Percentiles rank a stretch among this genome's conserved stretches.
These are phyloP conservation scores for Polytrichum commune DNA, from an alignment of 225 moss, liverwort and hornwort genomes.

Conservation along the genomic window DNA sequence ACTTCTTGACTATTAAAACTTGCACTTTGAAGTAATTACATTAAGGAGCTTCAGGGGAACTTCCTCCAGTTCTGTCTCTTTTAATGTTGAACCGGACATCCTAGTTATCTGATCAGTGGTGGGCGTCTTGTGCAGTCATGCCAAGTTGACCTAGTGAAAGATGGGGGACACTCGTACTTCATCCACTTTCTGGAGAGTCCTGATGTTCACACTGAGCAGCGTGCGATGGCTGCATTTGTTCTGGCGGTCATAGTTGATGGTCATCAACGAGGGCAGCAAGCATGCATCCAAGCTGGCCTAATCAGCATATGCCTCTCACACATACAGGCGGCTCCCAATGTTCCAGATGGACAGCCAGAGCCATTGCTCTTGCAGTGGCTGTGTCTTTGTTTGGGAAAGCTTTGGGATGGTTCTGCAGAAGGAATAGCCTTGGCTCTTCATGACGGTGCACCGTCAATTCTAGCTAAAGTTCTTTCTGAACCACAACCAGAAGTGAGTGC, in stretches of 20 bases:
- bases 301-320: conserved; percentile 73
- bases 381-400: conserved; percentile 90
- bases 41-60: too few species aligned
- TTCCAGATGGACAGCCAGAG: conserved; percentile 61
- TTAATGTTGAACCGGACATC: too few species aligned
- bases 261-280: conserved; percentile 80
- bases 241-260: conserved; percentile 95
- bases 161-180: conserved; percentile 89
- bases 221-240: conserved; percentile 96
- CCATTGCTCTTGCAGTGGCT: conserved; percentile 92
- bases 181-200: conserved; percentile 84
- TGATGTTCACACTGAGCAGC: conserved; percentile 83
- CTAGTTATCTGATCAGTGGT: neutral
- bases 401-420: conserved; percentile 80
- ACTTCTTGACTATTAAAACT: too few species aligned
- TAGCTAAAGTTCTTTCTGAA: conserved; percentile 74
- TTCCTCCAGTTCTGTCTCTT: too few species aligned
- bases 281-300: conserved; percentile 79
- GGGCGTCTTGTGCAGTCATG: conserved; percentile 69
- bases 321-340: conserved; percentile 53
- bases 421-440: conserved; percentile 64
- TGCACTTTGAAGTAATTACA: too few species aligned
- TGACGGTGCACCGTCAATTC: conserved; percentile 61
- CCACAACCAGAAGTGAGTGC: conserved; percentile 82
- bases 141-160: conserved; percentile 98